phyloP scores from a whole-genome alignment of 495 filamentous ascomycete genomes.

The Durotheca rogersii region DNA sequence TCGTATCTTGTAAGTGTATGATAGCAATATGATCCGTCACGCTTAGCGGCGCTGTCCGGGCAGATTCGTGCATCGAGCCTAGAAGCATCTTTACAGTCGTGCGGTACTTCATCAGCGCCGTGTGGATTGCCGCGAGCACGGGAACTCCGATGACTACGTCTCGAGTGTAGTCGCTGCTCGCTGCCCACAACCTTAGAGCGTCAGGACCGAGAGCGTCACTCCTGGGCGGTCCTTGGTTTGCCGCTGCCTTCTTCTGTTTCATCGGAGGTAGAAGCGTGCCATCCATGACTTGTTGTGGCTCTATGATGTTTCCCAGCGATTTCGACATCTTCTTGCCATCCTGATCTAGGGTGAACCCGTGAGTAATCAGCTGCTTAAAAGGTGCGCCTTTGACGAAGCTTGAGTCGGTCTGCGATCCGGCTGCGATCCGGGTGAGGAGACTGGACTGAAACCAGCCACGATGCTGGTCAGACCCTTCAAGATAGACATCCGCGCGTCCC shows the following conservation, averaged over 20 bases:
- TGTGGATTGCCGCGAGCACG: conserved; percentile 72
- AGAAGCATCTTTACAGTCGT: conserved; percentile 85
- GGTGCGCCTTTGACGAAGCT: conserved; percentile 48
- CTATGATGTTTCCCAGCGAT: conserved; percentile 86
- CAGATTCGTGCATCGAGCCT: conserved; percentile 70
- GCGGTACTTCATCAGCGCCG: conserved; percentile 77
- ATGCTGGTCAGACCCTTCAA: conserved; percentile 94
- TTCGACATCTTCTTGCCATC: conserved; percentile 98
- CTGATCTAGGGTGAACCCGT: conserved; percentile 90
- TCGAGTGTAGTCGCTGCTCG: conserved; percentile 83
- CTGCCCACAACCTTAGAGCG: conserved; percentile 89
- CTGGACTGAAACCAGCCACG: conserved; percentile 99
- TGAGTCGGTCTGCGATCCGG: conserved; percentile 31
- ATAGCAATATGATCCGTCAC: conserved; percentile 74
- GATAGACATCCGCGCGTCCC: conserved; percentile 77
- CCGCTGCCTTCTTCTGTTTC: conserved; percentile 43
- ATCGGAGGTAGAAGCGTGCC: conserved; percentile 60
- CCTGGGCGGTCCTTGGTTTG: conserved; percentile 10
- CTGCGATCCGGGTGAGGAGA: conserved; percentile 76
- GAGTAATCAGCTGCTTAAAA: conserved; percentile 84
- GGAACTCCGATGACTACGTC: conserved; percentile 78
- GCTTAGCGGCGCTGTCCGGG: conserved; percentile 44
- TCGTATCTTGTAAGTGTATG: conserved; percentile 65
- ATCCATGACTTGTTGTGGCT: conserved; percentile 78
- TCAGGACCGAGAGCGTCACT: conserved; percentile 65